These are phyloP conservation scores for Haematococcus sp. DNA, from an alignment of 139 green algal genomes.

Conservation along the genomic window DNA sequence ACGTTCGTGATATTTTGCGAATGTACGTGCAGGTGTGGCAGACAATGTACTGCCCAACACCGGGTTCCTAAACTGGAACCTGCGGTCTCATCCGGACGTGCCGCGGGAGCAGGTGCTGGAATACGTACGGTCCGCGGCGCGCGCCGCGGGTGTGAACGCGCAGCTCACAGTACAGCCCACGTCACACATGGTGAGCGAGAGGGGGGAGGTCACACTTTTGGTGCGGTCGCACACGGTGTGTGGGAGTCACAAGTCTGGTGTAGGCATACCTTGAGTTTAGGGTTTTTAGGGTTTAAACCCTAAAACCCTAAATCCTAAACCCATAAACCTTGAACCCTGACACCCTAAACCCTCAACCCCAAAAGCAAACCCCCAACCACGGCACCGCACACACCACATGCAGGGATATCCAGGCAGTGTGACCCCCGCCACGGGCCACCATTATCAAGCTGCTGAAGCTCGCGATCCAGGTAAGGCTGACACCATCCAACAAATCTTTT, in stretches of 20 bases:
- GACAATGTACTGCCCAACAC: constrained; percentile 47
- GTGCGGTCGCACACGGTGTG: neutral
- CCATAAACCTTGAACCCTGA: no score
- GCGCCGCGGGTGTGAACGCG: constrained; percentile 4
- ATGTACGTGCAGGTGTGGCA: constrained; percentile 5
- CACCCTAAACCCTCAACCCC: no score
- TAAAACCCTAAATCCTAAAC: no score
- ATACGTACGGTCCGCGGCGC: neutral
- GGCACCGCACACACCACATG: constrained; percentile 1
- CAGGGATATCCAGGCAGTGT: constrained; percentile 18
- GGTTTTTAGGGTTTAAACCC: no score
- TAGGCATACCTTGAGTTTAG: no score
- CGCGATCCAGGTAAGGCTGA: constrained; percentile 46
- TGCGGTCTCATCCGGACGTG: constrained; percentile 2
- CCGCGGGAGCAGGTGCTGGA: constrained; percentile 15
- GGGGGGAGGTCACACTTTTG: neutral
- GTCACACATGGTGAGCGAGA: no score
- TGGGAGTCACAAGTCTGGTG: neutral
- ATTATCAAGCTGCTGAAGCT: constrained; percentile 48
- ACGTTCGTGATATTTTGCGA: no score
- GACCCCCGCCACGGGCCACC: constrained; percentile 17
- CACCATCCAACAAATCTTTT: no score
- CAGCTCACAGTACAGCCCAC: neutral
- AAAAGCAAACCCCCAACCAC: no score
- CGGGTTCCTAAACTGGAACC: constrained; percentile 11